Conservation (phyloP, 2,329 filamentous ascomycete species). For the Domatiomyces catenatus region DNA sequence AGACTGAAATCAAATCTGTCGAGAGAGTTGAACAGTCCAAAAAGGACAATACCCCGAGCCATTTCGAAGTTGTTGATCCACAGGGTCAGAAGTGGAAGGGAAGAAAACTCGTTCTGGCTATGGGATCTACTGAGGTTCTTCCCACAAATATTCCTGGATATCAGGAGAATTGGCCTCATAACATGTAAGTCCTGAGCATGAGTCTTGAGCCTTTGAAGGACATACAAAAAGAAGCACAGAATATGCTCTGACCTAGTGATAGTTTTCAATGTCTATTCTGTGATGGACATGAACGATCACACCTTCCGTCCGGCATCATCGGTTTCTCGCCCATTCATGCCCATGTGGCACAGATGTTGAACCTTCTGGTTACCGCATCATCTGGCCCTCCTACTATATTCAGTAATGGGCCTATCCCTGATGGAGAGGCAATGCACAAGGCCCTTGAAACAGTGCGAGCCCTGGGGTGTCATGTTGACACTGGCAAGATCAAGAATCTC, state of each 20-base stretch:
- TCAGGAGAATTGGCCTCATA: constrained; percentile 15
- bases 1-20: constrained; percentile 2
- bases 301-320: constrained; percentile 3
- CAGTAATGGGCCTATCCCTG: constrained; percentile 3
- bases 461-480: background rate
- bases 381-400: constrained; percentile 2
- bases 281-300: constrained; percentile 11
- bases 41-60: background rate
- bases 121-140: constrained; percentile 13
- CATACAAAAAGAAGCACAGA: too few species aligned
- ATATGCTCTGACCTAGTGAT: too few species aligned
- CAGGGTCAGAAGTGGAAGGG: constrained; percentile 9
- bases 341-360: background rate
- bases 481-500: constrained; percentile 1
- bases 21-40: too few species aligned
- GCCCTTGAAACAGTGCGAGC: too few species aligned
- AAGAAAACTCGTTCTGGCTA: constrained; percentile 14
- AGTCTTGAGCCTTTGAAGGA: too few species aligned
- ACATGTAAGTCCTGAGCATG: constrained; percentile 8
- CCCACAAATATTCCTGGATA: constrained; percentile 12
- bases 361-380: background rate
- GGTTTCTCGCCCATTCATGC: background rate
- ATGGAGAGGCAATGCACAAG: too few species aligned
- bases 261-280: constrained; percentile 14
- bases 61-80: constrained; percentile 4